These are phyloP conservation scores for Rhododendron molle DNA, from an alignment of 148 eudicot genomes.

Conservation along the genomic window DNA sequence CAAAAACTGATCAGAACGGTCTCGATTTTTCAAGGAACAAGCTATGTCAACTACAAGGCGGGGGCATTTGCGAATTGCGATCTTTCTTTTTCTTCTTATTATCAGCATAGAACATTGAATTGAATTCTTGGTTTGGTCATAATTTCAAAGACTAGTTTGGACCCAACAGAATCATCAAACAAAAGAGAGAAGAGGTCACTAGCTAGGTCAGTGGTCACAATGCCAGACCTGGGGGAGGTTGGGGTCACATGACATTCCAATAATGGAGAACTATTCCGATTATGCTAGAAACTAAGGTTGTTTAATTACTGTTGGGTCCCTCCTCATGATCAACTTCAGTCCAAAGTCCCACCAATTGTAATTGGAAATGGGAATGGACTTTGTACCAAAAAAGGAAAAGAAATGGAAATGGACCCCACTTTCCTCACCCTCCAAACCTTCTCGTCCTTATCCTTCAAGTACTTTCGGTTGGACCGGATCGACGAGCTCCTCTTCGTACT, in stretches of 20 bases:
- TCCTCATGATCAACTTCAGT: neutral
- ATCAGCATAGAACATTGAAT: neutral
- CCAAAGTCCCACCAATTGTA: neutral
- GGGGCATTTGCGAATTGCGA: neutral
- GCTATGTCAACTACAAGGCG: neutral
- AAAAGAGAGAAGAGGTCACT: neutral
- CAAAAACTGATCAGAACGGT: too few relatives aligned
- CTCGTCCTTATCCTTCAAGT: neutral
- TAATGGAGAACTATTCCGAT: neutral
- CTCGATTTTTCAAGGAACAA: neutral
- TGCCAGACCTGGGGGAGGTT: neutral
- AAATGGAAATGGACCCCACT: neutral
- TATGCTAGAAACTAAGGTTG: neutral
- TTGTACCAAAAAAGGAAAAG: too few relatives aligned
- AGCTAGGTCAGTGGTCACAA: neutral
- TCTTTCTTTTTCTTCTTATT: neutral
- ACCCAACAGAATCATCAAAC: neutral
- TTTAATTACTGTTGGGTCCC: conserved; percentile 8
- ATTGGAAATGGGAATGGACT: neutral
- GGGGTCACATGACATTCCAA: conserved; percentile 9
- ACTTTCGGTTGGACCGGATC: neutral
- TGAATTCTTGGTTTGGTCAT: neutral
- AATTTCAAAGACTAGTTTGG: neutral
- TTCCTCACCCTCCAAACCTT: neutral
- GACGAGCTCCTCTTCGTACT: neutral